Base-by-base conservation (phyloP, 2,329 filamentous ascomycete species). In the Ophiostoma montium region DNA sequence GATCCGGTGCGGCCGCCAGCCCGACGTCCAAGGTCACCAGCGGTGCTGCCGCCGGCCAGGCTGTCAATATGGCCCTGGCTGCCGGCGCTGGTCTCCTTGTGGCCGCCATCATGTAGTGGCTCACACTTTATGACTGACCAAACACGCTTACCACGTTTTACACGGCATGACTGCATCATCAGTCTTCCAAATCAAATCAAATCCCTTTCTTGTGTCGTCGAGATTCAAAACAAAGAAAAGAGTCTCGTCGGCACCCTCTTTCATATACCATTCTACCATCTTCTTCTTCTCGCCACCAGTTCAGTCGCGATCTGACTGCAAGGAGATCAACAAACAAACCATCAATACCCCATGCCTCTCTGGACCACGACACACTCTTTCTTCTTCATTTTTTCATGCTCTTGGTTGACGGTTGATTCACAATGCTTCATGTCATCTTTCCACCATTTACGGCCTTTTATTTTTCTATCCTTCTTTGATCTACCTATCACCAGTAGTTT, bases 371-470 rank as follows among this genome's bases (percentile, higher is more conserved):
- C 18, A 35, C 18, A 7, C 21, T 27, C 27, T 21, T 43, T 13
- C 11, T 16, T 23, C 35, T 32, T 16, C 35, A 15, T 12, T 12
- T 46, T 27, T 15, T 23, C 42, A 35, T 18, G n/a, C 27, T 41
- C 44, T 36, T 51, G 42, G 47, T 27, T 44, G n/a, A n/a, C n/a
- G n/a, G n/a, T n/a, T n/a, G n/a, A n/a, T n/a, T 48, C 46, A 18
- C n/a, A n/a, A n/a, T n/a, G n/a, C n/a, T n/a, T 39, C 31, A 39
- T 31, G 32, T 43, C 18, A n/a, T 18, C 32, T 23, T 36, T 35
- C 12, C 19, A 23, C 41, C 19, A 13, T 47, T 38, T 47, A 19
- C 19, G n/a, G 36, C 18, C 52, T 52, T 55, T 53, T 43, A 33
- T 23, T n/a, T 38, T 3, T 21, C 19, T 46, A 45, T 41, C 16